Evolutionary conservation across 306 rosid species (phyloP).

Genomic region (Lathyrus sativus): DNA sequence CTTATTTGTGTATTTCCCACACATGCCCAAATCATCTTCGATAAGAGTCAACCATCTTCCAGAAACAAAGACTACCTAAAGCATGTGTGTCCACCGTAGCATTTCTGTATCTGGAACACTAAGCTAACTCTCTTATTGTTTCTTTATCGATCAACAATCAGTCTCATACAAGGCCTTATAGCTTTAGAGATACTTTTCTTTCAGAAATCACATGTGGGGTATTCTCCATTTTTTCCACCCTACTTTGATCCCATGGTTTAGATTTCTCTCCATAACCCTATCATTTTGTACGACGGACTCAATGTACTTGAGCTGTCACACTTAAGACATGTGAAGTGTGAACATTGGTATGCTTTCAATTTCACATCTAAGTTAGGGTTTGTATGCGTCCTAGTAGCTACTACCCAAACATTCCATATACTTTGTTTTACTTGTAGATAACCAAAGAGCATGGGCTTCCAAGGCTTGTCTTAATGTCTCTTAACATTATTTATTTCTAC

Average conservation of each 20-base stretch:
- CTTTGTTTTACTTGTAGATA: not conserved
- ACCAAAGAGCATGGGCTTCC: not conserved
- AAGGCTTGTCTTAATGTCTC: slow-evolving; percentile 1
- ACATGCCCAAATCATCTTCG: not conserved
- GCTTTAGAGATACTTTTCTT: not conserved
- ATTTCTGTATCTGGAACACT: not conserved
- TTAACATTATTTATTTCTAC: not conserved
- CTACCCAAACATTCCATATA: not conserved
- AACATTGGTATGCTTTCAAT: not conserved
- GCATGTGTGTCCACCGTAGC: not conserved
- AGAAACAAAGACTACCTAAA: not conserved
- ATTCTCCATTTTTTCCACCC: slow-evolving; percentile 4
- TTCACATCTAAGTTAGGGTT: slow-evolving; percentile 4
- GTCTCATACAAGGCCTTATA: slow-evolving; percentile 18
- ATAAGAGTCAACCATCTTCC: slow-evolving; percentile 6
- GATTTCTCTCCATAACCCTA: not conserved
- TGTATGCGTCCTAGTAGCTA: not conserved
- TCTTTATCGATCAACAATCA: not conserved
- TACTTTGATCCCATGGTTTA: slow-evolving; percentile 4
- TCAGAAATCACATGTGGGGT: not conserved
- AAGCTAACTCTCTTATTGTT: not conserved
- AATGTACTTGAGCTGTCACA: not conserved
- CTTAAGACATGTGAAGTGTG: not conserved
- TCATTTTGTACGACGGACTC: slow-evolving; percentile 8
- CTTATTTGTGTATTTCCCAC: not conserved